These are phyloP conservation scores for Stylosanthes scabra DNA, from an alignment of 331 rosid genomes.

Conservation along the genomic window DNA sequence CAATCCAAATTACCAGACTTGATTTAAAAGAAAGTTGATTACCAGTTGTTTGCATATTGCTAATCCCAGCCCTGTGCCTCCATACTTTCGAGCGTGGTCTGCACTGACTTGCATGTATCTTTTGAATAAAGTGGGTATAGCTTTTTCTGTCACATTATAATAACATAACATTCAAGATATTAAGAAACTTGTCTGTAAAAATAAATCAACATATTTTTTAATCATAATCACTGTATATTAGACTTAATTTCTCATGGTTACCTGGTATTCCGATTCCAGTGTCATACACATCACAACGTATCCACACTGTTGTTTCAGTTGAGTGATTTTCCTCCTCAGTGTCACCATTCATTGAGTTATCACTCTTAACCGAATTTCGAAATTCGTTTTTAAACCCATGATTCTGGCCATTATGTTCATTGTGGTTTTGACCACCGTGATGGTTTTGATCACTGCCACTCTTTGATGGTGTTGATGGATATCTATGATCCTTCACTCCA, in stretches of 20 bases:
- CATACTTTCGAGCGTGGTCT: slow-evolving; percentile 95
- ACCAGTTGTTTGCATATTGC: slow-evolving; percentile 99
- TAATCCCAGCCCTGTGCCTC: slow-evolving; percentile 95
- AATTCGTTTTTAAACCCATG: slow-evolving; percentile 50
- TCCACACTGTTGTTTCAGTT: slow-evolving; percentile 81
- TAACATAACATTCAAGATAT: not conserved
- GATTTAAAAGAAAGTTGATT: slow-evolving; percentile 13
- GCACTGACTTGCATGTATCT: slow-evolving; percentile 99
- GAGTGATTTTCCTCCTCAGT: slow-evolving; percentile 54
- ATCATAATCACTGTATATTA: not conserved
- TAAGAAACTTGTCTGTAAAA: slow-evolving; percentile 5
- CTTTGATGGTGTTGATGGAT: slow-evolving; percentile 43
- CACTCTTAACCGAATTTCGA: slow-evolving; percentile 58
- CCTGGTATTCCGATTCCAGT: slow-evolving; percentile 99
- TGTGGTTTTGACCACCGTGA: slow-evolving; percentile 38
- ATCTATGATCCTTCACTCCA: slow-evolving; percentile 60
- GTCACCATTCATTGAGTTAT: slow-evolving; percentile 56
- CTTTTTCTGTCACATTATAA: slow-evolving; percentile 67
- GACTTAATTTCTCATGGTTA: slow-evolving; percentile 16
- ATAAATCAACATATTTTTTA: not conserved
- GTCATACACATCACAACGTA: slow-evolving; percentile 89
- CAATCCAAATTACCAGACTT: too few relatives aligned
- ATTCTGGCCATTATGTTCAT: slow-evolving; percentile 47
- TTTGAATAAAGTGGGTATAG: slow-evolving; percentile 79
- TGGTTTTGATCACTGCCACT: slow-evolving; percentile 44